A percentile compares a stretch with the other conserved stretches of the same genome.
phyloP scores from a whole-genome alignment of 352 stramenopile species.

The Phytophthora multivora region DNA sequence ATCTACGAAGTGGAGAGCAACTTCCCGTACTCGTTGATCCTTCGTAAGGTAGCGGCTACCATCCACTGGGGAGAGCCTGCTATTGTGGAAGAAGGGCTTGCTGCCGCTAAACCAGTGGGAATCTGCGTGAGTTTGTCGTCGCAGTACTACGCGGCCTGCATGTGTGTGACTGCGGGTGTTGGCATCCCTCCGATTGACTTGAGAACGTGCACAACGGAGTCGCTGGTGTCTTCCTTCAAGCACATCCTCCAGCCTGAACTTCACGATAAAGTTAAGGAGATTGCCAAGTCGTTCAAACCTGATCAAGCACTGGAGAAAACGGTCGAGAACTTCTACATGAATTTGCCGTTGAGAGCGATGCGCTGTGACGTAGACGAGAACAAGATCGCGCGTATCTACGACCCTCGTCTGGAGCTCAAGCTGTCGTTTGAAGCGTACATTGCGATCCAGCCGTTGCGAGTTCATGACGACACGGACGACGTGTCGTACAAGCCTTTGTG shows the following conservation, averaged over 20 bases:
- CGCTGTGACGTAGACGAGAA: slow-evolving; percentile 39
- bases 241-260: slow-evolving; percentile 53
- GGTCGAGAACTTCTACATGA: slow-evolving; percentile 66
- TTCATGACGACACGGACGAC: slow-evolving; percentile 31
- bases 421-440: slow-evolving; percentile 50
- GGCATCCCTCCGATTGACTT: slow-evolving; percentile 75
- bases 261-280: slow-evolving; percentile 33
- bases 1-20: slow-evolving; percentile 43
- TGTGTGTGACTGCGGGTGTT: slow-evolving; percentile 70
- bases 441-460: slow-evolving; percentile 35
- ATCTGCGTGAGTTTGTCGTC: slow-evolving; percentile 90
- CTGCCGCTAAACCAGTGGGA: slow-evolving; percentile 85
- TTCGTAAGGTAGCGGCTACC: slow-evolving; percentile 78
- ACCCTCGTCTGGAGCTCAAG: slow-evolving; percentile 42
- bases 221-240: slow-evolving; percentile 66
- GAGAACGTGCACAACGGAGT: slow-evolving; percentile 58
- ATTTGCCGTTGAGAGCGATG: slow-evolving; percentile 44
- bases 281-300: slow-evolving; percentile 53
- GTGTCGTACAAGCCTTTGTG: slow-evolving; percentile 39
- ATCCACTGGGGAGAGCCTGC: slow-evolving; percentile 77
- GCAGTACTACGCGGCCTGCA: slow-evolving; percentile 87
- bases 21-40: slow-evolving; percentile 80
- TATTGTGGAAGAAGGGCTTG: slow-evolving; percentile 82
- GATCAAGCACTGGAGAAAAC: slow-evolving; percentile 72
- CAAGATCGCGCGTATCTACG: slow-evolving; percentile 49